Evolutionary conservation across 768 basidiomycete genomes (phyloP).

Genomic region (Rhodotorula toruloides): DNA sequence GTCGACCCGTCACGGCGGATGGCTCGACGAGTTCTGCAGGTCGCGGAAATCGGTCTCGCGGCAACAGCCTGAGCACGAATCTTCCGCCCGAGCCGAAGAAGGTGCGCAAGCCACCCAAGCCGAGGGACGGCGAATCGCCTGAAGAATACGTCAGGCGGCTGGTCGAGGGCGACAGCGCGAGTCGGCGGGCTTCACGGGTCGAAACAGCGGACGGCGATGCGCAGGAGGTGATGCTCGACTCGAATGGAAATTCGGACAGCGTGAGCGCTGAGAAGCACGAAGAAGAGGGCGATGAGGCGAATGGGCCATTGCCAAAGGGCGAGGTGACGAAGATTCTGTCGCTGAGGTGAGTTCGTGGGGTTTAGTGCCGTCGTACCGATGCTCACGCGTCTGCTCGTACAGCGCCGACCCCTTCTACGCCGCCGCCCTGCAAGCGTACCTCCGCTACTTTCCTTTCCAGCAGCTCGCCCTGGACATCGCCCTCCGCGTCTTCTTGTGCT

Average conservation of each 20-base stretch:
- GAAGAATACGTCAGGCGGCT: conserved; percentile 66
- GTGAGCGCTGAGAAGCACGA: neutral
- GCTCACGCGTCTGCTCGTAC: neutral
- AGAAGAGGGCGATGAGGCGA: neutral
- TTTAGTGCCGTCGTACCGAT: too few species aligned
- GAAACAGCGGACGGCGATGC: neutral
- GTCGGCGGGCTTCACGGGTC: too few species aligned
- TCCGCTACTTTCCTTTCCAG: conserved; percentile 69
- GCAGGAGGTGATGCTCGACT: neutral
- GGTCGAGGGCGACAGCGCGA: conserved; percentile 35
- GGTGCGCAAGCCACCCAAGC: conserved; percentile 19
- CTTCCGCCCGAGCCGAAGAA: conserved; percentile 6
- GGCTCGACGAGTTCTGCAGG: neutral
- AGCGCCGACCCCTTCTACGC: conserved; percentile 70
- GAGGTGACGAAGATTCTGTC: conserved; percentile 78
- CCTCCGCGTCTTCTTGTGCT: conserved; percentile 80
- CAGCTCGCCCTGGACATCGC: conserved; percentile 85
- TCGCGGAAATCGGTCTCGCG: neutral
- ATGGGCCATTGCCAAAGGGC: conserved; percentile 38
- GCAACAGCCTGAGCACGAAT: neutral
- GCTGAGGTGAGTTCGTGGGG: conserved; percentile 68
- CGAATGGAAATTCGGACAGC: too few species aligned
- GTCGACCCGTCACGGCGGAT: neutral
- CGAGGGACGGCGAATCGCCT: conserved; percentile 58
- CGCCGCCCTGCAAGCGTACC: conserved; percentile 64